Percentiles rank a stretch among this genome's conserved stretches.
phyloP scores from a whole-genome alignment of 2,329 filamentous ascomycete species.

The Juglanconis sp. region DNA sequence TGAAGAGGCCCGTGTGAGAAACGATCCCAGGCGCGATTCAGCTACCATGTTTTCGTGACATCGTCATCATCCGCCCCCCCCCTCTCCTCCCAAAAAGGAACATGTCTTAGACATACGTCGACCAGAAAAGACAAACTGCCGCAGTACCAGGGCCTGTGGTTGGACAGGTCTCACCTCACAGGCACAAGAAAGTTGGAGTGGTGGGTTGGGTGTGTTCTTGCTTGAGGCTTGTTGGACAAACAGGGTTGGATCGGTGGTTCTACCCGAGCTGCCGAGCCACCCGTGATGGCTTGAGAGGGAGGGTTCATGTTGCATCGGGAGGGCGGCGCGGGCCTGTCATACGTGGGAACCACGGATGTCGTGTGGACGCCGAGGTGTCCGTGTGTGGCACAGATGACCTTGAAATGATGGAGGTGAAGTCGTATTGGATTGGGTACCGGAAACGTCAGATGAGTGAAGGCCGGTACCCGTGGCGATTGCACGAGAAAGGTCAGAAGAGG shows the following conservation, averaged over 20 bases:
- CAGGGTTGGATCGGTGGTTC: background rate
- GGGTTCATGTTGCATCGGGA: constrained; percentile 14
- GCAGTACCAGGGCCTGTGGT: background rate
- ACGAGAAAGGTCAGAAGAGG: too few relatives aligned
- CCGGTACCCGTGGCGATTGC: too few relatives aligned
- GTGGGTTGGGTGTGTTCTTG: constrained; percentile 2
- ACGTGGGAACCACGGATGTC: constrained; percentile 2
- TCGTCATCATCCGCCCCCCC: background rate
- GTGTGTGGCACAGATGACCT: constrained; percentile 9
- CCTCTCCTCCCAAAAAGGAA: background rate
- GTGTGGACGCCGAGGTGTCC: background rate
- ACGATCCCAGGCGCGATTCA: background rate
- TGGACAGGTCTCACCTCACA: background rate
- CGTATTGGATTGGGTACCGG: background rate
- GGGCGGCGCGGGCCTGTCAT: constrained; percentile 13
- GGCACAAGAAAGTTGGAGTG: background rate
- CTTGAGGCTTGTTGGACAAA: background rate
- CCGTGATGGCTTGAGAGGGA: background rate
- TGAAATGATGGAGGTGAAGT: background rate
- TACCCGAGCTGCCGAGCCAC: background rate
- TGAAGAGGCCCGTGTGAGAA: background rate
- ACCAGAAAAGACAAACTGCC: background rate
- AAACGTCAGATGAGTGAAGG: too few relatives aligned
- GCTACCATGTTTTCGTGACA: background rate
- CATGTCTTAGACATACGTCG: background rate